phyloP scores from a whole-genome alignment of 2,329 filamentous ascomycete genomes.

The Mycocentrospora acerina region DNA sequence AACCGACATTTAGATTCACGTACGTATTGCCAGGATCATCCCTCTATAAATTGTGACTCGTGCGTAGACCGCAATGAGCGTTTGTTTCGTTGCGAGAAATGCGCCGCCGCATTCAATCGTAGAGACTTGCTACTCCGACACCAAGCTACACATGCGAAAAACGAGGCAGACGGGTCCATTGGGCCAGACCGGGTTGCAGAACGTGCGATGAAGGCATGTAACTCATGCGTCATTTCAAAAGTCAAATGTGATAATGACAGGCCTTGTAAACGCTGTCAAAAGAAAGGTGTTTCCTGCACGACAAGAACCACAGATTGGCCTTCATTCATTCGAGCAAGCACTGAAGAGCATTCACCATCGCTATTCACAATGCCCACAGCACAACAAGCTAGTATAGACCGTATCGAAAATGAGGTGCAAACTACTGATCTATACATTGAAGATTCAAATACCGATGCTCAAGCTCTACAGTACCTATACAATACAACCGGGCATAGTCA shows the following conservation, averaged over 20 bases:
- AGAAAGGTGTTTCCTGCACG: constrained; percentile 12
- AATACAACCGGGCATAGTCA: constrained; percentile 6
- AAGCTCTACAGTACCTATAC: constrained; percentile 12
- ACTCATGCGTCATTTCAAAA: constrained; percentile 33
- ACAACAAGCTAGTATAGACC: background rate
- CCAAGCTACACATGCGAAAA: constrained; percentile 27
- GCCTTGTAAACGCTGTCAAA: constrained; percentile 27
- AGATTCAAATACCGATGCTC: constrained; percentile 6
- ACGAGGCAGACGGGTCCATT: constrained; percentile 19
- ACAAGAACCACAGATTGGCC: constrained; percentile 1
- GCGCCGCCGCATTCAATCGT: constrained; percentile 32
- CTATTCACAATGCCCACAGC: background rate
- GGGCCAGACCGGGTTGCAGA: constrained; percentile 18
- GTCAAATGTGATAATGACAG: constrained; percentile 33
- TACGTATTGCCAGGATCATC: constrained; percentile 1
- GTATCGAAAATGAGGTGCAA: background rate
- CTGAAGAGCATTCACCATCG: background rate
- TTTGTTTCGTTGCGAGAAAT: constrained; percentile 30
- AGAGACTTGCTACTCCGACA: constrained; percentile 34
- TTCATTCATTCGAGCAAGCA: background rate
- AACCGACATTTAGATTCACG: constrained; percentile 35
- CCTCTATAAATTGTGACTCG: background rate
- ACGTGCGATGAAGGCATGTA: constrained; percentile 32
- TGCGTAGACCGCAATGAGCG: constrained; percentile 29
- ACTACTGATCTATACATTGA: background rate